These are phyloP conservation scores for Jamesozyma jinghongensis DNA, from an alignment of 805 yeast genomes.

Conservation along the genomic window DNA sequence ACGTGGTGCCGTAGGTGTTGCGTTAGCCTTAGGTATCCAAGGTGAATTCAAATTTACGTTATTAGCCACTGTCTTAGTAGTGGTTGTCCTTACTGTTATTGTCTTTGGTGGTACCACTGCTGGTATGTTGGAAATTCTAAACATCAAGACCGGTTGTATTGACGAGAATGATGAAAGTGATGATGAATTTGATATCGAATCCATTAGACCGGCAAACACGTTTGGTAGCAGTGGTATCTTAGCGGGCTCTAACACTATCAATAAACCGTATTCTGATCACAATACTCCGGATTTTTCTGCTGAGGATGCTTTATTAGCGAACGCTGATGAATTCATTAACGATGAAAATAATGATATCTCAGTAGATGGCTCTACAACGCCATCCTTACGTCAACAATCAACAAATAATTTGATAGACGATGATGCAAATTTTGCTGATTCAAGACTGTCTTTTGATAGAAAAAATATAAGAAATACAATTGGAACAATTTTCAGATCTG, in stretches of 20 bases:
- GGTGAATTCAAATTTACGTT: conserved; percentile 86
- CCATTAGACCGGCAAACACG: conserved; percentile 32
- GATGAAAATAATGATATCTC: conserved; percentile 1
- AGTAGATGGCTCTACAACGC: background rate
- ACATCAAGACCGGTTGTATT: conserved; percentile 84
- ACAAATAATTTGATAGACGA: background rate
- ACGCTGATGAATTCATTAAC: conserved; percentile 3
- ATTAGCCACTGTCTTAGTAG: conserved; percentile 91
- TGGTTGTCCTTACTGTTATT: conserved; percentile 91
- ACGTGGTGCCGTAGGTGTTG: conserved; percentile 99
- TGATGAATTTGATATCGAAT: conserved; percentile 93
- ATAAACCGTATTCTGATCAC: conserved; percentile 25
- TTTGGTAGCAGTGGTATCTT: conserved; percentile 2
- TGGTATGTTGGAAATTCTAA: conserved; percentile 90
- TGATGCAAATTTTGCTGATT: background rate
- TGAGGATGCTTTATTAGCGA: conserved; percentile 10
- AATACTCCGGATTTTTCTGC: conserved; percentile 13
- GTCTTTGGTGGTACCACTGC: conserved; percentile 98
- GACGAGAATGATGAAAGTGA: conserved; percentile 72
- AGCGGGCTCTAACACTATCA: background rate
- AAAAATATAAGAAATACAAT: conserved; percentile 8
- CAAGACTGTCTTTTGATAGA: conserved; percentile 5
- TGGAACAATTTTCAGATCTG: conserved; percentile 22
- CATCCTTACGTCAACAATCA: background rate
- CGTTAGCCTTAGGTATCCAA: conserved; percentile 93